Evolutionary conservation across 2,329 filamentous ascomycete species (phyloP), one percentile per base, ranked within the genome.

Genomic region (Aspergillus ochraceus): DNA sequence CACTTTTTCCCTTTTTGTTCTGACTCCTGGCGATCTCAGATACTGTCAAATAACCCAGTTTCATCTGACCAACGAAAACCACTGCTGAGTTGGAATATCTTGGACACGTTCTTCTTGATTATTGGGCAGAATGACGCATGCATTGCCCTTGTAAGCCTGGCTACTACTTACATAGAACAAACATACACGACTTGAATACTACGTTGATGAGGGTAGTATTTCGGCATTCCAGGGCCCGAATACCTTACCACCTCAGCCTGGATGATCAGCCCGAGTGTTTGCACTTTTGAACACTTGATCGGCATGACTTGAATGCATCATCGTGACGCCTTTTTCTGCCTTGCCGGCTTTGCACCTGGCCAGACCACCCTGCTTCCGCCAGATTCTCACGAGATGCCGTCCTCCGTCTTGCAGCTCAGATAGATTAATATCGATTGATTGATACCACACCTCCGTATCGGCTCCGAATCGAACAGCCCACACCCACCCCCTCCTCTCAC

Each of bases 1-100:
- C 46, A 46, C 49, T 54, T 60, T 52, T 60, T 56, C 52, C 45
- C n/a, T 39, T 58, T 60, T 62, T 55, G 59, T 61, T 64, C 62
- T 62, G 60, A 60, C 55, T 64, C 62, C 62, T 63, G 62, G 62
- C 58, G 62, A 64, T 60, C 60, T 62, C 55, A 64, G 58, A 60
- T 62, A 49, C 56, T 46, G 55, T 52, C 36, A 46, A 52, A 47
- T 52, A 52, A 52, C 39, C 32, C 49, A 52, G 14, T 32, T 52
- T 47, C 49, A 46, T 57, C 49, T 57, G 49, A 57, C 55, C 20
- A 52, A 52, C 49, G 47, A 55, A 39, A 47, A 10, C 2, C 14
- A 42, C 14, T 19, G 8, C 11, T 47, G 9, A 46, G 45, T 47
- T 22, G 45, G 45, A 24, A n/a, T n/a, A 6, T 42, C 12, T 47